Percentiles rank a stretch among this genome's conserved stretches.
phyloP scores from a whole-genome alignment of 2,329 filamentous ascomycete genomes.

The Neurospora sp. region DNA sequence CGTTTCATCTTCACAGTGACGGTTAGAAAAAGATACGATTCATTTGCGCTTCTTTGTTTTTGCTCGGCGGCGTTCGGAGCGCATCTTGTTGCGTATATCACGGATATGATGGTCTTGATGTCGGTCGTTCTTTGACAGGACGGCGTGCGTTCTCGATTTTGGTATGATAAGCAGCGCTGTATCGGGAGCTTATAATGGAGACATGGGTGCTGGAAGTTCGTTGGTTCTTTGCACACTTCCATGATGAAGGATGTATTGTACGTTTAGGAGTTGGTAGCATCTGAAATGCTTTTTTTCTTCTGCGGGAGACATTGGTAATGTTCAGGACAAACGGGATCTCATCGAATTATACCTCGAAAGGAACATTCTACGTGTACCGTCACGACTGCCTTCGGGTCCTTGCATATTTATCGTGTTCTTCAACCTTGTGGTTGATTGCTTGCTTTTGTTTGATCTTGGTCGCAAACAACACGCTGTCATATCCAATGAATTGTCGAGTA shows the following conservation, averaged over 20 bases:
- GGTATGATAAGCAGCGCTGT: not conserved
- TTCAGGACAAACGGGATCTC: not conserved
- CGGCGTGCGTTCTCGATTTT: not conserved
- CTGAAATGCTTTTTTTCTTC: not conserved
- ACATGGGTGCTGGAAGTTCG: not conserved
- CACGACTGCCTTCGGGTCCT: not conserved
- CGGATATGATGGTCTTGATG: not conserved
- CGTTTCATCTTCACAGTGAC: conserved; percentile 4
- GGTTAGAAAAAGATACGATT: conserved; percentile 2
- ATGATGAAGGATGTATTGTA: not conserved
- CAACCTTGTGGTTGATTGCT: not conserved
- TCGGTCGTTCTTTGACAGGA: not conserved
- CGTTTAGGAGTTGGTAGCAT: not conserved
- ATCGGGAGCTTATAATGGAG: not conserved
- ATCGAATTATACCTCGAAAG: not conserved
- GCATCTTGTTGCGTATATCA: not conserved
- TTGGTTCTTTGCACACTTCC: not conserved
- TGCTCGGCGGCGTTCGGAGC: not conserved
- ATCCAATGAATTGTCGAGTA: too few relatives aligned
- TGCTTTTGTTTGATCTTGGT: too few relatives aligned
- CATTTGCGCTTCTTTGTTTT: not conserved
- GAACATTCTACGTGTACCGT: not conserved
- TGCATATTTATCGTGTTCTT: not conserved
- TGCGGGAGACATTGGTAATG: not conserved
- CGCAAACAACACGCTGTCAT: too few relatives aligned